These are phyloP conservation scores for Penicillium brevicompactum DNA, from an alignment of 2,329 filamentous ascomycete genomes.

Conservation along the genomic window DNA sequence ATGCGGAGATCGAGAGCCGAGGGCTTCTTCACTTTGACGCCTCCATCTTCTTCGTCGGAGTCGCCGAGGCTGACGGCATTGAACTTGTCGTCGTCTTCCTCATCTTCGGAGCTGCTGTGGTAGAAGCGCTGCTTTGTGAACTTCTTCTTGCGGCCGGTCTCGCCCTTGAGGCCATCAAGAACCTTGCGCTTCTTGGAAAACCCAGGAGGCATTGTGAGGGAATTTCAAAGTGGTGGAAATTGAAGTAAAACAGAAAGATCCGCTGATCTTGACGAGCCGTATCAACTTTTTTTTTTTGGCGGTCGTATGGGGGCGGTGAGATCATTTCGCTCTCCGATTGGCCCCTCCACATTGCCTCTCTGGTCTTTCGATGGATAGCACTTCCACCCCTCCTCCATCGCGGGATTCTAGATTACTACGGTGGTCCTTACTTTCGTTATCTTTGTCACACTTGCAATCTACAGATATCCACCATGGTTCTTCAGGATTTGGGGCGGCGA, in stretches of 20 bases:
- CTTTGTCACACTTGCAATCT: slow-evolving; percentile 10
- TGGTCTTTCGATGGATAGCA: slow-evolving; percentile 22
- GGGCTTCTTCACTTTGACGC: slow-evolving; percentile 18
- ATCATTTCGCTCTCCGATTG: slow-evolving; percentile 34
- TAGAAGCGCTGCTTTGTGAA: slow-evolving; percentile 65
- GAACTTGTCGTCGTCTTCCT: slow-evolving; percentile 53
- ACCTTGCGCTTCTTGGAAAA: slow-evolving; percentile 59
- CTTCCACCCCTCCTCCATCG: slow-evolving; percentile 23
- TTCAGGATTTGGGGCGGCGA: slow-evolving; percentile 97
- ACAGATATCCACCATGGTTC: slow-evolving; percentile 70
- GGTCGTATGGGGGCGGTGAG: slow-evolving; percentile 32
- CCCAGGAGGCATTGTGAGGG: slow-evolving; percentile 41
- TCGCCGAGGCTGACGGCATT: slow-evolving; percentile 53
- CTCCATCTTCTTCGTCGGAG: slow-evolving; percentile 39
- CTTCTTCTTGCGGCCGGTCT: slow-evolving; percentile 55
- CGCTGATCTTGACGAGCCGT: slow-evolving; percentile 7
- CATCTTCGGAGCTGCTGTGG: slow-evolving; percentile 64
- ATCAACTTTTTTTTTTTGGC: slow-evolving; percentile 29
- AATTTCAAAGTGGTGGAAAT: slow-evolving; percentile 14
- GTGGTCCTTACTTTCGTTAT: background rate
- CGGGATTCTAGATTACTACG: slow-evolving; percentile 1
- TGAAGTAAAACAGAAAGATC: slow-evolving; percentile 4
- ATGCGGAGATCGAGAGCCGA: slow-evolving; percentile 4
- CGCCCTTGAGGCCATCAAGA: slow-evolving; percentile 60
- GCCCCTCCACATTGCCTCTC: slow-evolving; percentile 33